These are phyloP conservation scores for Kwoniella sp. DNA, from an alignment of 768 basidiomycete species.

Conservation along the genomic window DNA sequence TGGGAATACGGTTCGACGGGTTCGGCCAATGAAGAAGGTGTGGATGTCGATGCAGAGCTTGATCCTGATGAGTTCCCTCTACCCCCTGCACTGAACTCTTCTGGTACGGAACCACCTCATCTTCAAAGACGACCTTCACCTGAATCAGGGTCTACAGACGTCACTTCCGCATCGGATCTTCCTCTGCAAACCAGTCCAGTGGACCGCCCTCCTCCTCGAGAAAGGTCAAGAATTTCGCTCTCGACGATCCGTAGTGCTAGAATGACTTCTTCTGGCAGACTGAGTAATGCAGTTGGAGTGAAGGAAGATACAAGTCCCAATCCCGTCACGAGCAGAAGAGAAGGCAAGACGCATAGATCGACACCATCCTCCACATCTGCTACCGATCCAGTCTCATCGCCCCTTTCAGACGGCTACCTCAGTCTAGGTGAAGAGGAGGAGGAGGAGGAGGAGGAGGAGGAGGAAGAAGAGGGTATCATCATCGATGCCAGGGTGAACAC, in stretches of 20 bases:
- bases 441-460: slow-evolving; percentile 11
- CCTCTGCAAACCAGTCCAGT: no score
- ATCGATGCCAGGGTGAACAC: background rate
- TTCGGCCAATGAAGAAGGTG: background rate
- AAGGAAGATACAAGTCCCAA: no score
- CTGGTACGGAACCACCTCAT: background rate
- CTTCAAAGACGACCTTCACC: background rate
- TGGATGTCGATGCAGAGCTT: slow-evolving; percentile 9
- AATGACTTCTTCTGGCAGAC: no score
- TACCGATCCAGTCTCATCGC: background rate
- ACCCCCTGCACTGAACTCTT: slow-evolving; percentile 4
- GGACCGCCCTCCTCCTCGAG: no score
- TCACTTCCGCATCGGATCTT: no score
- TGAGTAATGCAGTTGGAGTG: no score
- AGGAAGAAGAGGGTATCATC: slow-evolving; percentile 5
- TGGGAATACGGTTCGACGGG: slow-evolving; percentile 22
- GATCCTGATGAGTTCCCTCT: slow-evolving; percentile 15
- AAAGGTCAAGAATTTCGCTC: no score
- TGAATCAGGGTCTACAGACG: no score
- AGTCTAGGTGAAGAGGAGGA: background rate
- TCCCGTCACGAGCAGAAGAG: no score
- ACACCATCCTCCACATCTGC: background rate
- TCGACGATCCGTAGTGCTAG: no score
- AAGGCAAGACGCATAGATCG: background rate
- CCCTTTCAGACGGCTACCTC: background rate